Base-by-base conservation (phyloP, 2,329 filamentous ascomycete genomes). In the Scytalidium sp. region DNA sequence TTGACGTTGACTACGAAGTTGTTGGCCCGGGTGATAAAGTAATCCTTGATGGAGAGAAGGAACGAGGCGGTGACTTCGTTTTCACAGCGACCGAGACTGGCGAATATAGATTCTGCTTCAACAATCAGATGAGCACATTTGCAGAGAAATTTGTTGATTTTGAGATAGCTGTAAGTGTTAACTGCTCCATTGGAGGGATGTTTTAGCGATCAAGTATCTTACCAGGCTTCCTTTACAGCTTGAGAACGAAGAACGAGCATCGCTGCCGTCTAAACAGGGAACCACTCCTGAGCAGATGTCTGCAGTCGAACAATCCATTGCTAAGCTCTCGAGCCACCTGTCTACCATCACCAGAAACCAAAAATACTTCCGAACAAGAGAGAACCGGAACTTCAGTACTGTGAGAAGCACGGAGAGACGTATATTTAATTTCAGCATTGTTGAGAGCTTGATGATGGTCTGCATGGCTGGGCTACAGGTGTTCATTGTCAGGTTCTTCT, bases 311-410 rank as follows among this genome's bases (percentile, higher is more conserved):
- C 93, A 99, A 74, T 93, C 90, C 39, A 88, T 97, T 63, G 90
- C 94, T 77, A 97, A 96, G 76, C 80, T 99, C 53, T 96, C 91
- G 11, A 86, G 90, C 56, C 90, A 96, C 67, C 76, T 99, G 45
- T 96, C 91, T 13, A 97, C 92, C 55, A 94, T 99, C 66, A 91
- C 89, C 40, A 84, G 94, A 64, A 97, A 96, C 76, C 94, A 99
- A 67, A 99, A 99, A 70, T 99, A 99, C 78, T 99, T 99, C 84
- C 88, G 95, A 56, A 99, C 94, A 2, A 85, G 94, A 59, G 94
- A 99, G 79, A 99, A 99, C 80, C 83, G 94, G 55, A 99, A 99
- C 75, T 97, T 99, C 74, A 95, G 90, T 75, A 99, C 94, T 9
- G 94, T 99, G 62, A 82, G 90, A 69, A 97, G 92, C 74, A 99